A percentile compares a stretch with the other conserved stretches of the same genome.
Evolutionary conservation across 2,329 filamentous ascomycete genomes (phyloP).

Genomic region (Didymella pinodella): DNA sequence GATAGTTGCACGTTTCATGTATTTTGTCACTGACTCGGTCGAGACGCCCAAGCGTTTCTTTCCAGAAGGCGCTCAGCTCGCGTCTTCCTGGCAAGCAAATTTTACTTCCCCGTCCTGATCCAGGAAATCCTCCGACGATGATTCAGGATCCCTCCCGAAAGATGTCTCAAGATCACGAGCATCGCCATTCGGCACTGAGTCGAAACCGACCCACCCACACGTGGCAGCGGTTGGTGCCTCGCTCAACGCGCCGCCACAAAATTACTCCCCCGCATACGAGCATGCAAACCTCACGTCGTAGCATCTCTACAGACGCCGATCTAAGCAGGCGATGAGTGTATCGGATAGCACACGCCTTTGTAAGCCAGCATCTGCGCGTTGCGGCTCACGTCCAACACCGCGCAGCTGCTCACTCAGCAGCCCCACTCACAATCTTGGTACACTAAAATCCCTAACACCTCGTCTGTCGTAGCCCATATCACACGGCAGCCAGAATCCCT

Average conservation of each 20-base stretch:
- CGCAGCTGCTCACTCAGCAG: conserved; percentile 15
- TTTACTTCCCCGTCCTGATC: conserved; percentile 15
- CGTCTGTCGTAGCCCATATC: conserved; percentile 10
- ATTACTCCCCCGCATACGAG: conserved; percentile 11
- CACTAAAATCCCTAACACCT: conserved; percentile 22
- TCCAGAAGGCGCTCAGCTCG: conserved; percentile 8
- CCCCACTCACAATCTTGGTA: conserved; percentile 22
- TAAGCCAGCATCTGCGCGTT: neutral
- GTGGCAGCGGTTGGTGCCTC: conserved; percentile 12
- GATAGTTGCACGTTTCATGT: conserved; percentile 11
- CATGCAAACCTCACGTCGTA: neutral
- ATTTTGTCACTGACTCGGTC: conserved; percentile 5
- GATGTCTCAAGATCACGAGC: conserved; percentile 3
- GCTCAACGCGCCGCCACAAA: conserved; percentile 3
- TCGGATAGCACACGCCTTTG: neutral
- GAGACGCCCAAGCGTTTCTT: conserved; percentile 17
- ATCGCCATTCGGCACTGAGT: conserved; percentile 3
- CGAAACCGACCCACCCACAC: conserved; percentile 14
- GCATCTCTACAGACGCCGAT: neutral
- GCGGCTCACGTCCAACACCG: neutral
- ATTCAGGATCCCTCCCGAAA: neutral
- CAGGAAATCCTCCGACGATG: conserved; percentile 10
- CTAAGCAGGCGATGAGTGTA: neutral
- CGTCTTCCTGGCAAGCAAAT: conserved; percentile 10
- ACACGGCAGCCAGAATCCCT: conserved; percentile 10